phyloP scores from a whole-genome alignment of 1,139 yeast genomes.

The Tardiomyces depauwii region DNA sequence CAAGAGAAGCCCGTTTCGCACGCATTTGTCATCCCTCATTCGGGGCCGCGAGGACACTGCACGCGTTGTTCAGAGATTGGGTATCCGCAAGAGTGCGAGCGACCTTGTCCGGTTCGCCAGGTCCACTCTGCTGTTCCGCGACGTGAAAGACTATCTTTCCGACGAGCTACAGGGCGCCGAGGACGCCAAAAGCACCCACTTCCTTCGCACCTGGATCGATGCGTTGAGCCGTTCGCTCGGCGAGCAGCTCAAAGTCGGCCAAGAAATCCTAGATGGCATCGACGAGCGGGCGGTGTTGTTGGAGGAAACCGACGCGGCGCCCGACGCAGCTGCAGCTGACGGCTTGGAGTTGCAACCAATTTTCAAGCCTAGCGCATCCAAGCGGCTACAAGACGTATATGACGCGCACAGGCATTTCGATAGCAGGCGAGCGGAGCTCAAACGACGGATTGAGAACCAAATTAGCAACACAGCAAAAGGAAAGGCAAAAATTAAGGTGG shows the following conservation, averaged over 20 bases:
- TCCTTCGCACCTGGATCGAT: conserved; percentile 5
- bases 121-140: not conserved
- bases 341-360: conserved; percentile 8
- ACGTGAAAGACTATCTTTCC: not conserved
- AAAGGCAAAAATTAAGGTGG: conserved; percentile 12
- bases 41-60: conserved; percentile 13
- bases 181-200: not conserved
- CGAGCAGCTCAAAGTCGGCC: conserved; percentile 7
- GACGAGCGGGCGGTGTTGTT: conserved; percentile 4
- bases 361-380: conserved; percentile 14
- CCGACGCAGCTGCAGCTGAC: not conserved
- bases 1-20: conserved; percentile 29
- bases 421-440: conserved; percentile 11
- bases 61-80: conserved; percentile 42
- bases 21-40: conserved; percentile 19
- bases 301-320: not conserved
- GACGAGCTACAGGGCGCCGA: not conserved
- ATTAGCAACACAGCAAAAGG: not conserved
- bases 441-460: conserved; percentile 7
- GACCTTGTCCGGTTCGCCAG: not conserved
- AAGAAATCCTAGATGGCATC: conserved; percentile 9
- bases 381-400: conserved; percentile 15
- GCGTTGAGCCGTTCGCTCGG: conserved; percentile 6
- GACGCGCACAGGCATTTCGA: conserved; percentile 12
- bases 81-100: conserved; percentile 6